phyloP scores from a whole-genome alignment of 2,329 filamentous ascomycete genomes.

The Scedosporium dehoogii region DNA sequence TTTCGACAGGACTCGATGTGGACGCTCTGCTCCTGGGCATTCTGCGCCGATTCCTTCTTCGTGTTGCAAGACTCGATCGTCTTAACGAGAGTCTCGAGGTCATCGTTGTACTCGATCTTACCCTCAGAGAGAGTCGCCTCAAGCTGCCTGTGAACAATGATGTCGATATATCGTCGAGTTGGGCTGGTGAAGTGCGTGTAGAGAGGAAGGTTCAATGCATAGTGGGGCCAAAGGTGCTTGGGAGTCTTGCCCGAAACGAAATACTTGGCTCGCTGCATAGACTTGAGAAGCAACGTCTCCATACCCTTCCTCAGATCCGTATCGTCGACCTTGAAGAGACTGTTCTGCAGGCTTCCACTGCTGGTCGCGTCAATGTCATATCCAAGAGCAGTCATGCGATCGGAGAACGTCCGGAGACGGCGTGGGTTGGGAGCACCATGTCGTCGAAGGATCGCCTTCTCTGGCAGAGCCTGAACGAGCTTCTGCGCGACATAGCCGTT shows the following conservation, averaged over 20 bases:
- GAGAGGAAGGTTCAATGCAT: constrained; percentile 80
- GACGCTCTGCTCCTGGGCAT: constrained; percentile 95
- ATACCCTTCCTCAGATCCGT: constrained; percentile 88
- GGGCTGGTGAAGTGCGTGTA: constrained; percentile 98
- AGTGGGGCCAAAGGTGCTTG: constrained; percentile 75
- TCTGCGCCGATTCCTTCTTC: constrained; percentile 97
- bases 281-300: constrained; percentile 91
- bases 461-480: constrained; percentile 66
- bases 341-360: constrained; percentile 87
- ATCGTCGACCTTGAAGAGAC: constrained; percentile 87
- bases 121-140: constrained; percentile 77
- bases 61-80: constrained; percentile 94
- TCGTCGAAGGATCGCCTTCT: constrained; percentile 85
- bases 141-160: constrained; percentile 90
- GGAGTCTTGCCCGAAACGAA: constrained; percentile 72
- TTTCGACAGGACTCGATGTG: constrained; percentile 95
- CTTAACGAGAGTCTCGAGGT: constrained; percentile 80
- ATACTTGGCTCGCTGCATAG: constrained; percentile 95
- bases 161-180: constrained; percentile 86
- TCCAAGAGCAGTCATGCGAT: constrained; percentile 85
- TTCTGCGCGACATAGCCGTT: constrained; percentile 85
- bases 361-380: constrained; percentile 83
- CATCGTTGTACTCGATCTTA: constrained; percentile 76
- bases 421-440: constrained; percentile 79
- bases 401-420: constrained; percentile 80